Percentiles rank a stretch among this genome's conserved stretches.
Evolutionary conservation across 108 stramenopile genomes (phyloP).

Genomic region (Bacterosira constricta): DNA sequence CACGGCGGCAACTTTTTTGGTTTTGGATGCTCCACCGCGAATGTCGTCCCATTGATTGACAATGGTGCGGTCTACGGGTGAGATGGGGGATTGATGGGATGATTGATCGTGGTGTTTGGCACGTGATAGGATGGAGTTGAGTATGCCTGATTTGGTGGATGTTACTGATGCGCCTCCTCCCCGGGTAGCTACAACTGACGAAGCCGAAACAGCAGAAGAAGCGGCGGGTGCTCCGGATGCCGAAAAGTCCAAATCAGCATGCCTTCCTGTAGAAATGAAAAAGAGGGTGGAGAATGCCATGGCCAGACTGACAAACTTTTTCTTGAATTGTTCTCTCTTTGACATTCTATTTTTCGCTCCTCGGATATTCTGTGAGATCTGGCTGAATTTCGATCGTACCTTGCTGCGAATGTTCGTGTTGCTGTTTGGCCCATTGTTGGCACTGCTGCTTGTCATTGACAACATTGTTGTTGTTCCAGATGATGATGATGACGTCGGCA

Average conservation of each 20-base stretch:
- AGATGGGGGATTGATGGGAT: background rate
- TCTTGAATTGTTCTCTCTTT: slow-evolving; percentile 14
- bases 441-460: slow-evolving; percentile 1
- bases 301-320: slow-evolving; percentile 13
- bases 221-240: background rate
- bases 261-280: slow-evolving; percentile 6
- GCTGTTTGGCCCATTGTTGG: background rate
- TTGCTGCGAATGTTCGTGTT: background rate
- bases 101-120: slow-evolving; percentile 8
- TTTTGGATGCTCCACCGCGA: slow-evolving; percentile 26
- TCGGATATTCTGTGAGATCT: background rate
- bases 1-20: slow-evolving; percentile 13
- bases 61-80: slow-evolving; percentile 37
- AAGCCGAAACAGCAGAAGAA: background rate
- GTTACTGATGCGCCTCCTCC: background rate
- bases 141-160: background rate
- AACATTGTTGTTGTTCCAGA: background rate
- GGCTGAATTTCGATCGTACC: background rate
- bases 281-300: slow-evolving; percentile 29
- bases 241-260: background rate
- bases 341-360: background rate
- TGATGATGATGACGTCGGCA: background rate
- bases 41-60: slow-evolving; percentile 37
- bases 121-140: slow-evolving; percentile 9
- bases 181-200: background rate